Evolutionary conservation across 2,329 filamentous ascomycete genomes (phyloP), one percentile per base, ranked within the genome.

Genomic region (Exophiala oligosperma): DNA sequence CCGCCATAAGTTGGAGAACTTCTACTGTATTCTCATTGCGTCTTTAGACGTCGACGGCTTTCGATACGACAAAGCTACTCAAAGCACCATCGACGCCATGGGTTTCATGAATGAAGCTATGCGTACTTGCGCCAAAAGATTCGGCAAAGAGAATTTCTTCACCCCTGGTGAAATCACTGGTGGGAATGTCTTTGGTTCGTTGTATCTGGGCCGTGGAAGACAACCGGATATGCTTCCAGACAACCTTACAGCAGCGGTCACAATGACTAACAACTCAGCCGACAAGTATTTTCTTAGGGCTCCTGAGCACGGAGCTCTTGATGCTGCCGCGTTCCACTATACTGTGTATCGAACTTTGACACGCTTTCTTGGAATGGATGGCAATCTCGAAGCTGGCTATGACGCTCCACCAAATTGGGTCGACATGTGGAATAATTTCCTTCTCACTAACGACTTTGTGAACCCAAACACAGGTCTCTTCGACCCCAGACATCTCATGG

Each of bases 1-100:
- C 0, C 73, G 79, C 32, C 76, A 80, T 48, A 83, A 83, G 64
- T 73, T 88, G 57, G 79, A 82, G 61, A 79, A 79, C 46, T 84
- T 87, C 65, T 85, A 84, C 1, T 88, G 85, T 71, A 83, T 87
- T 70, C 77, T 83, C 35, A 85, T 88, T 56, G 71, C 76, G 24
- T 81, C 79, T 61, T 74, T 88, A n/a, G 85, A 88, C 66, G 81
- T 88, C 55, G 85, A 88, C 66, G 85, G 84, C 0, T 86, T 84
- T 67, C 81, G 85, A 54, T 85, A 86, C 70, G 85, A 88, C 72
- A 88, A 88, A 70, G 85, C 84, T 1, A 81, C 83, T 14, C 84
- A 87, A 66, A 79, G 83, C 11, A 86, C 85, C 0, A 78, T 86
- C 4, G 85, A 87, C 66, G 79, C 84, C 1, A 76, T 85, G 57